Evolutionary conservation across 352 stramenopile genomes (phyloP), one percentile per base, ranked within the genome.

Genomic region (Phytophthora uliginosa): DNA sequence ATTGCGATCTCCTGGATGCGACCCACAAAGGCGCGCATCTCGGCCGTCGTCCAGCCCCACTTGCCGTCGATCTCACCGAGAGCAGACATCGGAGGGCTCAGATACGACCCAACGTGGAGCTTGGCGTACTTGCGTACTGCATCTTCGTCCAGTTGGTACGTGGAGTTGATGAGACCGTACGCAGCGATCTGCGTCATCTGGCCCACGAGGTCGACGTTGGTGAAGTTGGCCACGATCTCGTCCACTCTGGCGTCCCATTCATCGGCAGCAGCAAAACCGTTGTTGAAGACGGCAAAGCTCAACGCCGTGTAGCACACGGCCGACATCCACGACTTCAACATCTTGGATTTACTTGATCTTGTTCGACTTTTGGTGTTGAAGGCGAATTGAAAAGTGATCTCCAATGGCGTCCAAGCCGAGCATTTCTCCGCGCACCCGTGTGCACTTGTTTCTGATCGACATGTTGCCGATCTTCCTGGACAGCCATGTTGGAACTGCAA

Each of bases 1-100:
- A 88, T 74, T 33, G 79, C 76, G 50, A 95, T 91, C 13, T 79
- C 18, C 66, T 97, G 88, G 33, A 97, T 90, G 55, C 78, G 62
- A 6, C 82, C 58, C 10, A 93, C 78, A 7, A 91, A 64, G 5
- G 56, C 47, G 20, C 91, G 78, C 78, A 83, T 96, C 63, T 96
- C 76, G 2, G 64, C 24, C 1, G 85, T 76, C 24, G 55, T 90
- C 65, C 79, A 95, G 22, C 70, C 72, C 36, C 67, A 68, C 47
- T 74, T 52, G 45, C 38, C 69, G 47, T 74, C 36, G 17, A 31
- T 8, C 48, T 55, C 22, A n/a, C 40, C 40, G 40, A 20, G 17
- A 33, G 18, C 22, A 9, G 40, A 50, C 40, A 50, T 24, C 4
- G 40, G 40, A 18, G 40, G 40, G 7, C 40, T 50, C 40, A 52